A percentile compares a stretch with the other conserved stretches of the same genome.
phyloP scores from a whole-genome alignment of 345 rosid genomes.

The Sapria himalayana region DNA sequence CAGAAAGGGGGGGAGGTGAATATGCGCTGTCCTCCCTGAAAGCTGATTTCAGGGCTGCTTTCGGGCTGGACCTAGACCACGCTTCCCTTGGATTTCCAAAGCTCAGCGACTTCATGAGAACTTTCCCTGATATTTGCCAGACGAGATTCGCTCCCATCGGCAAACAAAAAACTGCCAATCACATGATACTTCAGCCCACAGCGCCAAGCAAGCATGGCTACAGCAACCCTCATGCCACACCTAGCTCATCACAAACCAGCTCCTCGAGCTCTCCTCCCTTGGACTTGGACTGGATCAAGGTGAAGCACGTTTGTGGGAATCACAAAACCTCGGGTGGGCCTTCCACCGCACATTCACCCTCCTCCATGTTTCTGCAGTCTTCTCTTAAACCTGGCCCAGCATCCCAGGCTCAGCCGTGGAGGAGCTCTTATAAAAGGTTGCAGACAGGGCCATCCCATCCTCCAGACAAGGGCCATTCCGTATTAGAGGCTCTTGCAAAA shows the following conservation, averaged over 20 bases:
- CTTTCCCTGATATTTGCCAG: constrained; percentile 33
- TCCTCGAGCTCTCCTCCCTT: too few species aligned
- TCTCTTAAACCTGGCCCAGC: constrained; percentile 12
- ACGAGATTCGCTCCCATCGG: constrained; percentile 17
- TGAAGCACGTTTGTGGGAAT: constrained; percentile 12
- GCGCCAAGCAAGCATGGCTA: too few species aligned
- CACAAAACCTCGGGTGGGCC: constrained; percentile 10
- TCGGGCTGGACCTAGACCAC: constrained; percentile 49
- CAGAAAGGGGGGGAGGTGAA: constrained; percentile 14
- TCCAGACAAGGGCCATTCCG: constrained; percentile 28
- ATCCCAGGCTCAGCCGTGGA: constrained; percentile 8
- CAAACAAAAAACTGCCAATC: constrained; percentile 26
- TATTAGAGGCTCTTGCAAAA: constrained; percentile 29
- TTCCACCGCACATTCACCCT: constrained; percentile 1
- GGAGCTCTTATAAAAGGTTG: too few species aligned
- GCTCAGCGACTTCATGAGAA: constrained; percentile 50
- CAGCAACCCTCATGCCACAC: too few species aligned
- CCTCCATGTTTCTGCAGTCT: constrained; percentile 10
- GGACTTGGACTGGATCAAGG: too few species aligned
- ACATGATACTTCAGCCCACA: constrained; percentile 50
- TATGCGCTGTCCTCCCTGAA: constrained; percentile 77
- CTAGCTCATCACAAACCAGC: too few species aligned
- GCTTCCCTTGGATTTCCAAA: constrained; percentile 54
- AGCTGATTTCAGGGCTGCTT: constrained; percentile 44
- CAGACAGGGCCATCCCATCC: too few species aligned